Evolutionary conservation across 2,329 filamentous ascomycete species (phyloP).

Genomic region (Leptographium procerum): DNA sequence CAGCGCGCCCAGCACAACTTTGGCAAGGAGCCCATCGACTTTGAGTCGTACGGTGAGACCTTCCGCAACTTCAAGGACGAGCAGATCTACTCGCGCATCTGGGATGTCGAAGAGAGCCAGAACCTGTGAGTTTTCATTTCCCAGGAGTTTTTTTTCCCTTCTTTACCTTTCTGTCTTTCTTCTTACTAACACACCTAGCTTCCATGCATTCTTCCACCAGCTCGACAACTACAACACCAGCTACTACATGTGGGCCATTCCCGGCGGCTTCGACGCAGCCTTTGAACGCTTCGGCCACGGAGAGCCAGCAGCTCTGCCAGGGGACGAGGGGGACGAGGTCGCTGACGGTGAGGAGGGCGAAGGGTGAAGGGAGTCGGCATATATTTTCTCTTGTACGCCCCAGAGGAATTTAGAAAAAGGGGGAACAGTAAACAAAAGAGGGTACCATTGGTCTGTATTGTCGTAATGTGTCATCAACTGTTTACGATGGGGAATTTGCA

Average conservation of each 20-base stretch:
- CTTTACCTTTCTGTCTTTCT: not conserved
- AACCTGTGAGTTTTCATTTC: slow-evolving; percentile 55
- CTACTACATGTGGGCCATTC: slow-evolving; percentile 65
- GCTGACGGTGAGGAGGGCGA: slow-evolving; percentile 18
- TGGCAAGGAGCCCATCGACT: slow-evolving; percentile 61
- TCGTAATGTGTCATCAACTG: not conserved
- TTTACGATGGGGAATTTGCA: no score
- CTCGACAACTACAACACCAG: slow-evolving; percentile 62
- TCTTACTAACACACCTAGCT: slow-evolving; percentile 32
- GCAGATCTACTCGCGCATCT: slow-evolving; percentile 88
- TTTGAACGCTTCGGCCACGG: slow-evolving; percentile 32
- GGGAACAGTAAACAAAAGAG: not conserved
- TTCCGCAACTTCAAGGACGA: slow-evolving; percentile 83
- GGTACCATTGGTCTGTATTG: not conserved
- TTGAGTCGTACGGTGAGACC: slow-evolving; percentile 62
- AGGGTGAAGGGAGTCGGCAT: slow-evolving; percentile 3
- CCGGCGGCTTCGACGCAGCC: slow-evolving; percentile 53
- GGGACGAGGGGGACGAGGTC: slow-evolving; percentile 40
- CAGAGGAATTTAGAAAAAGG: not conserved
- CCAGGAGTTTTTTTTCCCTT: not conserved
- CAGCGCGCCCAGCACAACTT: slow-evolving; percentile 52
- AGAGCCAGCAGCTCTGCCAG: slow-evolving; percentile 30
- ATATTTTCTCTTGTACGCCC: not conserved
- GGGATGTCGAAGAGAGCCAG: slow-evolving; percentile 75
- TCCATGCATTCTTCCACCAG: slow-evolving; percentile 69